Evolutionary conservation across 106 monocot genomes (phyloP), one percentile per base, ranked within the genome.

Genomic region (Acanthochlamys bracteata): DNA sequence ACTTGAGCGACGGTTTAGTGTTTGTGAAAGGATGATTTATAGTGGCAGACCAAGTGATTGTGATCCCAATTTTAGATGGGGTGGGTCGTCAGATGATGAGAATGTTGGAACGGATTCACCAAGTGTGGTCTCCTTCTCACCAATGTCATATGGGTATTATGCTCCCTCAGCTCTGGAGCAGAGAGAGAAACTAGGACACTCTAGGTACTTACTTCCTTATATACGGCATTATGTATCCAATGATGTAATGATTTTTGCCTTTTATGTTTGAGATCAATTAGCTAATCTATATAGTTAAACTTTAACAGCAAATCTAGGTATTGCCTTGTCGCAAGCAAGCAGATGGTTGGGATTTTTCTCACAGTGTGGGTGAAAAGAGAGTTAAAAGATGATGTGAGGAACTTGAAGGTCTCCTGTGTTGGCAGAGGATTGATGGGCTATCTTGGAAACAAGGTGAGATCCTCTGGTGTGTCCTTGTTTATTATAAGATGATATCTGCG

Each of bases 291-390:
- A 6, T 33, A 33, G 33, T 33, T 33, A 33, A 33, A 1, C 33
- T 49, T 4, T 49, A 14, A 9, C 49, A 49, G 49, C 49, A 49
- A 4, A 1, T 49, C 49, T 57, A 86, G 88, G 65, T 89, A 79
- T 60, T 84, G 81, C 71, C 74, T 84, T 75, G 89, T 84, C 55
- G 89, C 84, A 22, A 89, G 84, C 42, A 89, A 89, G 64, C 89
- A 89, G 73, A 89, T 89, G 89, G 89, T 89, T 63, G 89, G 89
- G 19, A 76, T 89, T 69, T 89, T 84, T 65, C 81, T 89, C 24
- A 89, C 76, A 9, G 66, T 89, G 10, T 89, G 89, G 89, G 84
- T 80, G 59, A 61, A 78, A 13, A 71, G 79, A 10, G 89, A 84
- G 62, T 70, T 84, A 19, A 84, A 75, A 82, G 79, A 89, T 63